Evolutionary conservation across 2,329 filamentous ascomycete genomes (phyloP), one percentile per base, ranked within the genome.

Genomic region (Hymenoscyphus fructigenus): DNA sequence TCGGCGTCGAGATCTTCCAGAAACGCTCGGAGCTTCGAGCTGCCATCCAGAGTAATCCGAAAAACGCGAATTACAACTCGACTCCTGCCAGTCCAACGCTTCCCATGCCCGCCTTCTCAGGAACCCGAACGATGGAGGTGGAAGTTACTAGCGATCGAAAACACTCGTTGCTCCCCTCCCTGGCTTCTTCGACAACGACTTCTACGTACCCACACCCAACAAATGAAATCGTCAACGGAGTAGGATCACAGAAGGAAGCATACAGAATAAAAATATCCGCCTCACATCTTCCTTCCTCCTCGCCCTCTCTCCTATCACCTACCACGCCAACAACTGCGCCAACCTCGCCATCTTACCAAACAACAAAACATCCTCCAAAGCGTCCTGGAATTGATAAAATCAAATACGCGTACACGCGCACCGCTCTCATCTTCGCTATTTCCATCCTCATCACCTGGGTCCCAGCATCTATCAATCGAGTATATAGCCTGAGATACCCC

Each of bases 371-470:
- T 58, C 59, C 7, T 61, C 6, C 36, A n/a, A 41, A 28, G n/a
- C 34, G 26, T n/a, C 14, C 57, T 6, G 34, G 32, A 3, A 67
- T 85, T 26, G 88, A 84, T 73, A 88, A 83, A 57, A 87, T 88
- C 3, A 86, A 87, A 1, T 89, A 86, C 85, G 84, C 84, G 1
- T 91, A 91, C 73, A 85, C 88, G 60, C 89, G 89, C 71, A 88
- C 87, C 61, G 84, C 89, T 0, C 79, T 91, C 53, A 81, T 91
- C 3, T 91, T 91, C 80, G 91, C 91, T 75, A 83, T 87, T 0
- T 88, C 88, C 0, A 82, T 91, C 50, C 80, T 91, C 41, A 84
- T 91, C 36, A 91, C 89, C 1, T 91, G 89, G 89, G 86, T 93
- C 61, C 92, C 86, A 1, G 91, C 90, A 1, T 90, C 87, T 36